These are phyloP conservation scores for Hymenoscyphus fraxineus DNA, from an alignment of 2,329 filamentous ascomycete species.

Conservation along the genomic window DNA sequence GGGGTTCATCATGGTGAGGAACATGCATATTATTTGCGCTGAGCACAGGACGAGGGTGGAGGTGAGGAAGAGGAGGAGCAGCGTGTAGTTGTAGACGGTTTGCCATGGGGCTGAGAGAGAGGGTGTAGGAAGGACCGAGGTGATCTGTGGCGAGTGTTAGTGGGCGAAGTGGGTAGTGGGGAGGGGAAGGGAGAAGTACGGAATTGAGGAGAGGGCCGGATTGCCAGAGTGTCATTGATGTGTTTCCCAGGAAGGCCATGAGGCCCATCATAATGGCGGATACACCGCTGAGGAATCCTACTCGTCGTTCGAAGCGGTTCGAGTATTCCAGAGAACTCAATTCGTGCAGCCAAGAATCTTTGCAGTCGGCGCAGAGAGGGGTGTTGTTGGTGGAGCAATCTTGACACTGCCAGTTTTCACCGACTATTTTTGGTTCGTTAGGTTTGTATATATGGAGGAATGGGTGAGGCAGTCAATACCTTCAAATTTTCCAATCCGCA, in stretches of 20 bases:
- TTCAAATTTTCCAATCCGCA: conserved; percentile 3
- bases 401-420: conserved; percentile 4
- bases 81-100: neutral
- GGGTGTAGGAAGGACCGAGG: neutral
- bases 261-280: neutral
- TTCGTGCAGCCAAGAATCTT: neutral
- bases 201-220: neutral
- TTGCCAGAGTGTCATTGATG: neutral
- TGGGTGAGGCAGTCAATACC: neutral
- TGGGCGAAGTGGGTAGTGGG: neutral
- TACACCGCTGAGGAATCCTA: neutral
- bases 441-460: neutral
- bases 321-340: neutral
- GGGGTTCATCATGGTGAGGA: neutral
- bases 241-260: neutral
- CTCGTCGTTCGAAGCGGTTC: neutral
- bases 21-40: neutral
- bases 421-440: neutral
- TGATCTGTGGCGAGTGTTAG: neutral
- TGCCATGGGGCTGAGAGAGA: neutral
- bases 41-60: neutral
- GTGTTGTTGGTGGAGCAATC: neutral
- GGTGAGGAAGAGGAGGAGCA: neutral
- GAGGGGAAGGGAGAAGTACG: neutral
- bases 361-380: conserved; percentile 6